phyloP scores from a whole-genome alignment of 345 rosid species.

The Camelina hispida region DNA sequence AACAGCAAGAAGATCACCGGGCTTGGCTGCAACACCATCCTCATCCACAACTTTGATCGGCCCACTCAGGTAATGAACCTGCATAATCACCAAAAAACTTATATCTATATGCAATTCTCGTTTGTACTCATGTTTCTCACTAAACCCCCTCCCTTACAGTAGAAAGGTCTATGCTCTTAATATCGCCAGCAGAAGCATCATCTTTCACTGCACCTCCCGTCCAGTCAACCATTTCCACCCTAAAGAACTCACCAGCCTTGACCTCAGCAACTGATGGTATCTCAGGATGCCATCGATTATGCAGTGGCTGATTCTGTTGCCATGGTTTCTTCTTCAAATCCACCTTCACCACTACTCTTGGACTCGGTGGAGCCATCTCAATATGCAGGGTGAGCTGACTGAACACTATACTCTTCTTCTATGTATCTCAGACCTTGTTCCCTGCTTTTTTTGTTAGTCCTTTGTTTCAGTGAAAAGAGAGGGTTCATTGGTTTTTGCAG shows the following conservation, averaged over 20 bases:
- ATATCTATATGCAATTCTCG: neutral
- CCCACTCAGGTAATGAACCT: slow-evolving; percentile 86
- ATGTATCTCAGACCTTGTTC: neutral
- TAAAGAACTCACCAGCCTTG: slow-evolving; percentile 55
- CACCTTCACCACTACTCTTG: slow-evolving; percentile 60
- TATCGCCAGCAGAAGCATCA: slow-evolving; percentile 60
- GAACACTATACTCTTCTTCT: neutral
- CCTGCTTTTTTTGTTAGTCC: neutral
- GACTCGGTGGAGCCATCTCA: slow-evolving; percentile 65
- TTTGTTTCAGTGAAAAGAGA: neutral
- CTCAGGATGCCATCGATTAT: slow-evolving; percentile 84
- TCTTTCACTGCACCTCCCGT: slow-evolving; percentile 75
- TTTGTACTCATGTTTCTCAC: slow-evolving; percentile 7
- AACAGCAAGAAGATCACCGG: slow-evolving; percentile 81
- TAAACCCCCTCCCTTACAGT: slow-evolving; percentile 46
- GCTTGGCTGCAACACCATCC: slow-evolving; percentile 70
- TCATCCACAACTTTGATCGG: slow-evolving; percentile 69
- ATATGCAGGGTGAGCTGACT: no score
- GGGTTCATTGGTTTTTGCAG: slow-evolving; percentile 7
- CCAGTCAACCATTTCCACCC: slow-evolving; percentile 78
- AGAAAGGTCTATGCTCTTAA: slow-evolving; percentile 61
- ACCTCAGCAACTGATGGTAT: slow-evolving; percentile 63
- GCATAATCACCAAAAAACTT: slow-evolving; percentile 23
- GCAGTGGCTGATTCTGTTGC: slow-evolving; percentile 67
- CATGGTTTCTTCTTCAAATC: slow-evolving; percentile 77